Conservation (phyloP, 805 yeast genomes). For the Nakazawaea ambrosiae region DNA sequence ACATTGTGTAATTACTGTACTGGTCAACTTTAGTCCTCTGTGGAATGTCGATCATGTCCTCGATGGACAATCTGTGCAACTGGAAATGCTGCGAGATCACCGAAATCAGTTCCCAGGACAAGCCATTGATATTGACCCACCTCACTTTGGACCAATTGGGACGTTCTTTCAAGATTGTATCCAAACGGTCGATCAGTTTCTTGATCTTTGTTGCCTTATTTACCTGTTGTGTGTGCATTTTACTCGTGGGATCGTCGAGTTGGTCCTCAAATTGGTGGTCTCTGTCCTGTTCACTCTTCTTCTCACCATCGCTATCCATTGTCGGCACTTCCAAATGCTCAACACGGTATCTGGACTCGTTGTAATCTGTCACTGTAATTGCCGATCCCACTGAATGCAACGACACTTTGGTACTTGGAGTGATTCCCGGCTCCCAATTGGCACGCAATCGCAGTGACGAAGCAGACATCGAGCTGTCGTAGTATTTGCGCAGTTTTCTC, state of each 20-base stretch:
- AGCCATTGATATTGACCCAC: conserved; percentile 53
- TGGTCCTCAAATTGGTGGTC: not conserved
- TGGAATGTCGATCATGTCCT: conserved; percentile 58
- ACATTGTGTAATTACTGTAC: conserved; percentile 45
- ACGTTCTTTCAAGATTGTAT: conserved; percentile 22
- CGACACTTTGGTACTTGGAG: conserved; percentile 41
- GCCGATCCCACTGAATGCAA: conserved; percentile 46
- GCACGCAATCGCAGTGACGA: conserved; percentile 31
- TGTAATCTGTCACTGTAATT: conserved; percentile 47
- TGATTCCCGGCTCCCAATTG: conserved; percentile 57
- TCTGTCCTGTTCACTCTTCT: not conserved
- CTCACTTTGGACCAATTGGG: conserved; percentile 46
- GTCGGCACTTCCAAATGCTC: conserved; percentile 32
- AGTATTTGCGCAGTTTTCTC: conserved; percentile 21
- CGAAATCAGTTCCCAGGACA: conserved; percentile 55
- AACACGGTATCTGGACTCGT: conserved; percentile 34
- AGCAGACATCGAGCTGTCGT: conserved; percentile 29
- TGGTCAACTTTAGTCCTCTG: conserved; percentile 52
- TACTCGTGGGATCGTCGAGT: not conserved
- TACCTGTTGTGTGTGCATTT: conserved; percentile 9
- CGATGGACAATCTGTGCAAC: conserved; percentile 49
- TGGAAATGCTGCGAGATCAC: conserved; percentile 35
- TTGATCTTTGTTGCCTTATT: conserved; percentile 14
- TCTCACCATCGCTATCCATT: conserved; percentile 13
- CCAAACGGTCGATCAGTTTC: conserved; percentile 22